These are phyloP conservation scores for Sporothrix pseudoabietina DNA, from an alignment of 2,329 filamentous ascomycete species.

Conservation along the genomic window DNA sequence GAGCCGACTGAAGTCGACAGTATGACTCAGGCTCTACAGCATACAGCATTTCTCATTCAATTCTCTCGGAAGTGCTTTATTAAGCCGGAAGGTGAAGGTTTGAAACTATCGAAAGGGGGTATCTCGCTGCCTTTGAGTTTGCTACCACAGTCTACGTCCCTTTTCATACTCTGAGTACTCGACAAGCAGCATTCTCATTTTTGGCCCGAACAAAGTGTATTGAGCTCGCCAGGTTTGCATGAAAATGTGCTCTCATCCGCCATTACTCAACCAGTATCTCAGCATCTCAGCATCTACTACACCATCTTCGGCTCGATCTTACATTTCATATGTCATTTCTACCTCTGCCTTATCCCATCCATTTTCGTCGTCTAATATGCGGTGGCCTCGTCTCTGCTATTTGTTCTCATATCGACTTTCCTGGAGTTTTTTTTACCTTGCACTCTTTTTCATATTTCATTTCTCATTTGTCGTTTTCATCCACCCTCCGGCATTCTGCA, in stretches of 20 bases:
- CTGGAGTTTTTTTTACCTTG: slow-evolving; percentile 3
- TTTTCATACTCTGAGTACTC: background rate
- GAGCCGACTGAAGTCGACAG: no score
- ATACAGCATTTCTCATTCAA: background rate
- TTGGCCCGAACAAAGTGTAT: background rate
- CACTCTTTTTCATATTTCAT: background rate
- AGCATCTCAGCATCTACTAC: background rate
- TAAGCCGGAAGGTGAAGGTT: slow-evolving; percentile 14
- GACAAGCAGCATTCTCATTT: background rate
- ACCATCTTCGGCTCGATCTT: background rate
- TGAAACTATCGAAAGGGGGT: background rate
- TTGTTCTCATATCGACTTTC: background rate
- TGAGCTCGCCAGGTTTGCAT: slow-evolving; percentile 7
- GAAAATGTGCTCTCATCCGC: background rate
- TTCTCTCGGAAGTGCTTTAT: background rate
- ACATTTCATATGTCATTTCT: background rate
- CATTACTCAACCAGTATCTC: background rate
- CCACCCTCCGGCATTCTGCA: background rate
- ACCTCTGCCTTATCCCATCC: background rate
- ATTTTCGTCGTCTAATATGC: background rate
- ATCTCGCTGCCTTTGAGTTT: slow-evolving; percentile 1
- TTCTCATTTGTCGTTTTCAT: background rate
- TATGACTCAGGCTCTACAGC: background rate
- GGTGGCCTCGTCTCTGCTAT: background rate
- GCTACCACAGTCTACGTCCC: background rate